phyloP scores from a whole-genome alignment of 2,329 filamentous ascomycete species.

The Pseudogymnoascus sp. region DNA sequence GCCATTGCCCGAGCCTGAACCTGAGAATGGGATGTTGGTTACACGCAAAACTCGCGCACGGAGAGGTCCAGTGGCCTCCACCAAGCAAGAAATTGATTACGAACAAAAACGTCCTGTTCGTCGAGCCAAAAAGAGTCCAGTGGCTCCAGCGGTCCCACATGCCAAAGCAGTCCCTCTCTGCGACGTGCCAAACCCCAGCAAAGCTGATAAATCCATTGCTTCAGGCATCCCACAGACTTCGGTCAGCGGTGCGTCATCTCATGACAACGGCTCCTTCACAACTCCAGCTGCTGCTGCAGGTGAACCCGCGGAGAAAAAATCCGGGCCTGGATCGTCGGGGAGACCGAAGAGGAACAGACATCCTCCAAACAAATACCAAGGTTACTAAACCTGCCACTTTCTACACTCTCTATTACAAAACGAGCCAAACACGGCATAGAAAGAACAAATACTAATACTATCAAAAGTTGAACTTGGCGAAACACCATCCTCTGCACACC shows the following conservation, averaged over 20 bases:
- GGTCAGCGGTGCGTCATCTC: conserved; percentile 1
- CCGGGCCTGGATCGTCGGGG: background rate
- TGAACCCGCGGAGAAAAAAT: background rate
- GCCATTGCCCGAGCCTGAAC: background rate
- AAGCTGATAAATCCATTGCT: conserved; percentile 2
- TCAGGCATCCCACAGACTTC: background rate
- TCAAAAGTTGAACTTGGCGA: background rate
- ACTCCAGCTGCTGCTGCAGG: background rate
- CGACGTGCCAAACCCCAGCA: background rate
- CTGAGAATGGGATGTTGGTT: too few relatives aligned
- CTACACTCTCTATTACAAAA: background rate
- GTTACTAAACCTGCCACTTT: conserved; percentile 3
- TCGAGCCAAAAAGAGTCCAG: background rate
- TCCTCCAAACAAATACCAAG: conserved; percentile 6
- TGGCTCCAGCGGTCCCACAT: background rate
- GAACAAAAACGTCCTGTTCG: background rate
- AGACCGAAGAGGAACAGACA: conserved; percentile 4
- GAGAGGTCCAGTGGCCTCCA: background rate
- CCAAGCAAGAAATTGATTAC: background rate
- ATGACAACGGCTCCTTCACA: background rate
- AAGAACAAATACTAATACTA: background rate
- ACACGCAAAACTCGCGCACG: background rate
- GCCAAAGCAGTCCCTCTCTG: background rate
- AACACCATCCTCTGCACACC: background rate
- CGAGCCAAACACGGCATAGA: background rate